These are phyloP conservation scores for Coleophoma crateriformis DNA, from an alignment of 2,329 filamentous ascomycete species.

Conservation along the genomic window DNA sequence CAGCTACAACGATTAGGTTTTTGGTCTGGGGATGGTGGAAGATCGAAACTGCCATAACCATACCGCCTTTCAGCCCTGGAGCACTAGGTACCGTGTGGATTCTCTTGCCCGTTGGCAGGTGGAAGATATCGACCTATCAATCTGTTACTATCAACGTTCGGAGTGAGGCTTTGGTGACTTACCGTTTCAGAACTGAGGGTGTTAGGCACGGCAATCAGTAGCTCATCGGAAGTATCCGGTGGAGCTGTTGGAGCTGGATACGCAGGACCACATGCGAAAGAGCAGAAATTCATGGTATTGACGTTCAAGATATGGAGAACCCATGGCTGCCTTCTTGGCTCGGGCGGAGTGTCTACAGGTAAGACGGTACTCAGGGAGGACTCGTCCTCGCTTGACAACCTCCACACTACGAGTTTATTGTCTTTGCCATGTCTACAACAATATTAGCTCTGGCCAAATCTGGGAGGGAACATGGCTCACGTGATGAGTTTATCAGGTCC, in stretches of 20 bases:
- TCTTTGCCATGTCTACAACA: conserved; percentile 77
- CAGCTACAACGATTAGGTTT: conserved; percentile 60
- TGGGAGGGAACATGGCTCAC: conserved; percentile 43
- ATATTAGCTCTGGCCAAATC: too few relatives aligned
- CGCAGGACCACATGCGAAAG: conserved; percentile 51
- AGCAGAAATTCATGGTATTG: conserved; percentile 93
- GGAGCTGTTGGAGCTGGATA: neutral
- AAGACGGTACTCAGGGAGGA: conserved; percentile 58
- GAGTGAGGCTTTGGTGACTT: conserved; percentile 22
- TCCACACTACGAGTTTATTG: conserved; percentile 82
- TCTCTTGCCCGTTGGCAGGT: conserved; percentile 70
- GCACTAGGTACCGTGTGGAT: conserved; percentile 48
- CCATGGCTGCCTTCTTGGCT: conserved; percentile 64
- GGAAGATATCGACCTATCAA: conserved; percentile 68
- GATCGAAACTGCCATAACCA: conserved; percentile 80
- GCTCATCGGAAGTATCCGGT: conserved; percentile 18
- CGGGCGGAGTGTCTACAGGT: conserved; percentile 58
- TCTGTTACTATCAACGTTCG: neutral
- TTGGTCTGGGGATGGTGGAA: conserved; percentile 38
- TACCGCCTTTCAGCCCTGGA: conserved; percentile 52
- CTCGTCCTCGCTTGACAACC: conserved; percentile 57
- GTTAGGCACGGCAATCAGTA: conserved; percentile 77
- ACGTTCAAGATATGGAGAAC: conserved; percentile 78
- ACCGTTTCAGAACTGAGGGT: conserved; percentile 67
- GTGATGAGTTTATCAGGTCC: conserved; percentile 71